phyloP scores from a whole-genome alignment of 1,284 basidiomycete species.

The Puccinia hordei region DNA sequence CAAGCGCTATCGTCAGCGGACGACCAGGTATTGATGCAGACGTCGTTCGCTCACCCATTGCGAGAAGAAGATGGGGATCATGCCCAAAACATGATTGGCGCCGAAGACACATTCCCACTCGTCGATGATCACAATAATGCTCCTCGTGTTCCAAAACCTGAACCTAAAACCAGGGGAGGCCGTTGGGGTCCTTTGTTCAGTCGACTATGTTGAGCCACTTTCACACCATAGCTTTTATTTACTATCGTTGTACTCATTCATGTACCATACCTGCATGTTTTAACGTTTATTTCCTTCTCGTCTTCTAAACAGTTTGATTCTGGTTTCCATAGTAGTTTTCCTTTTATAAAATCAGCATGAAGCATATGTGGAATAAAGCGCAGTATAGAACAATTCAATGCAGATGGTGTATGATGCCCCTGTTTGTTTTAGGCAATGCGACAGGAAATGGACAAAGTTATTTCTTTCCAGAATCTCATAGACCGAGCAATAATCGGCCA shows the following conservation, averaged over 20 bases:
- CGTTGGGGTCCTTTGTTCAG: constrained; percentile 39
- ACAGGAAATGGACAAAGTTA: no score
- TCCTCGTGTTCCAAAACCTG: constrained; percentile 1
- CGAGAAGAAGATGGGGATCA: not conserved
- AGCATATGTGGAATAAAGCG: no score
- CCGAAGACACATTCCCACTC: not conserved
- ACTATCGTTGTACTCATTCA: not conserved
- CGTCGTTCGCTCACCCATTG: not conserved
- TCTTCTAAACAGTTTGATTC: no score
- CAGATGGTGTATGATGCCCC: no score
- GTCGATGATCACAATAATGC: not conserved
- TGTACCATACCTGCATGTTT: not conserved
- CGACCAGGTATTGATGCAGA: not conserved
- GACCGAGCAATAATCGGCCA: no score
- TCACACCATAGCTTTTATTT: not conserved
- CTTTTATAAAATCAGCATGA: no score
- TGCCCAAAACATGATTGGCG: not conserved
- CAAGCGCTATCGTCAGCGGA: not conserved
- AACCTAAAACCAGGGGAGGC: constrained; percentile 16
- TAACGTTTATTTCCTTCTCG: no score
- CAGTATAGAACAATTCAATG: no score
- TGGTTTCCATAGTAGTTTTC: no score
- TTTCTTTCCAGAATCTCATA: no score
- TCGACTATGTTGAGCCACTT: not conserved
- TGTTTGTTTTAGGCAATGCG: no score